Percentiles rank a stretch among this genome's conserved stretches.
Conservation (phyloP, 768 basidiomycete species). For the Gyrodon lividus region DNA sequence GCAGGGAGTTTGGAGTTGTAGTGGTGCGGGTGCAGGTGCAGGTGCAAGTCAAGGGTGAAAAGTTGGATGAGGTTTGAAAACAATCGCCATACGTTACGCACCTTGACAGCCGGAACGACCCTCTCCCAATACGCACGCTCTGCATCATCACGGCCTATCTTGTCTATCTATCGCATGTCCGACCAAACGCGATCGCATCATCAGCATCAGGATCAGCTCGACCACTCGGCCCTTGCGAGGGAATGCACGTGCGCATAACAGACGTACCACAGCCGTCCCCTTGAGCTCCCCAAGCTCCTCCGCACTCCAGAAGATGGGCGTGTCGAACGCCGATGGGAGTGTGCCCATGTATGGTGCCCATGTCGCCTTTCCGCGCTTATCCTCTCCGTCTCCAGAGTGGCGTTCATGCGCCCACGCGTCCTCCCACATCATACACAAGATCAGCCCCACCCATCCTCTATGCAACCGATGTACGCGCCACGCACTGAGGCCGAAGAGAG, state of each 20-base stretch:
- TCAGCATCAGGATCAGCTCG: not conserved
- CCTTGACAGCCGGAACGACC: constrained; percentile 70
- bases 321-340: constrained; percentile 74
- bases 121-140: constrained; percentile 68
- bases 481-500: constrained; percentile 52
- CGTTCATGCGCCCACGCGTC: constrained; percentile 57
- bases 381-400: constrained; percentile 42
- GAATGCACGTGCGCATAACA: constrained; percentile 27
- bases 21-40: too few relatives aligned
- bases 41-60: not conserved
- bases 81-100: constrained; percentile 30
- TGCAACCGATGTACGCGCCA: constrained; percentile 66
- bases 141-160: constrained; percentile 83
- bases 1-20: not conserved
- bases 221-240: not conserved
- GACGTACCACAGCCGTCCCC: constrained; percentile 88
- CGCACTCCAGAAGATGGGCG: constrained; percentile 92
- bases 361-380: not conserved
- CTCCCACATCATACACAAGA: constrained; percentile 97
- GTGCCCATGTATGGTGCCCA: constrained; percentile 31
- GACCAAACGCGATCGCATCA: not conserved
- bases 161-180: constrained; percentile 47
- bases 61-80: not conserved
- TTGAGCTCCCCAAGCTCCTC: constrained; percentile 70
- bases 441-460: constrained; percentile 82